Percentiles rank a stretch among this genome's conserved stretches.
phyloP scores from a whole-genome alignment of 192 early-diverging fungal genomes.

The Mortierella alpina region DNA sequence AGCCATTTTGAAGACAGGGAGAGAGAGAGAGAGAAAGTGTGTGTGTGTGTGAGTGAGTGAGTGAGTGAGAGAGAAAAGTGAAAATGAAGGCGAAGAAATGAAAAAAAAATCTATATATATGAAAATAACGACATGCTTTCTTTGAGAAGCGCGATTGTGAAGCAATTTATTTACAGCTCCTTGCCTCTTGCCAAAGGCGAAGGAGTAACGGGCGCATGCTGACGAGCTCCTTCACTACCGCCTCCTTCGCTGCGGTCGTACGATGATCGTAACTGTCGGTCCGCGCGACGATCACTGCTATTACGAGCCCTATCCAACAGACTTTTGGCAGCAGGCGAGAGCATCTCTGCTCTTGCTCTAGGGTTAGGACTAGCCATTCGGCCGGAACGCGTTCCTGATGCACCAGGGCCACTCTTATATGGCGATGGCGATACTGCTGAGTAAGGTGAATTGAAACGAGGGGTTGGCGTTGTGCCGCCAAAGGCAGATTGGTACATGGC shows the following conservation, averaged over 20 bases:
- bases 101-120: not conserved
- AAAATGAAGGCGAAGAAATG: not conserved
- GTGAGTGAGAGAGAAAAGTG: not conserved
- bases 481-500: constrained; percentile 30
- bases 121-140: not conserved
- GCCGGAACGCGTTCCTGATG: not conserved
- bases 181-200: constrained; percentile 21
- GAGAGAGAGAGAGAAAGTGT: constrained; percentile 6
- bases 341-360: constrained; percentile 35
- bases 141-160: not conserved
- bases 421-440: constrained; percentile 1
- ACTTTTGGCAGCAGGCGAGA: constrained; percentile 54
- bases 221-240: not conserved
- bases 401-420: not conserved
- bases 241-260: constrained; percentile 16
- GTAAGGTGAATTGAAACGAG: constrained; percentile 29
- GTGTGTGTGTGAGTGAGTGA: no score
- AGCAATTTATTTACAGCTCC: constrained; percentile 1
- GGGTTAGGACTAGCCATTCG: constrained; percentile 42
- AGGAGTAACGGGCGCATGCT: constrained; percentile 16
- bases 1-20: not conserved
- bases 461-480: constrained; percentile 31
- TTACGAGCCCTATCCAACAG: constrained; percentile 32
- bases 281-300: constrained; percentile 17
- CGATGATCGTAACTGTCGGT: constrained; percentile 51